phyloP scores from a whole-genome alignment of 2,329 filamentous ascomycete species.

The Colletotrichum eremochloae region DNA sequence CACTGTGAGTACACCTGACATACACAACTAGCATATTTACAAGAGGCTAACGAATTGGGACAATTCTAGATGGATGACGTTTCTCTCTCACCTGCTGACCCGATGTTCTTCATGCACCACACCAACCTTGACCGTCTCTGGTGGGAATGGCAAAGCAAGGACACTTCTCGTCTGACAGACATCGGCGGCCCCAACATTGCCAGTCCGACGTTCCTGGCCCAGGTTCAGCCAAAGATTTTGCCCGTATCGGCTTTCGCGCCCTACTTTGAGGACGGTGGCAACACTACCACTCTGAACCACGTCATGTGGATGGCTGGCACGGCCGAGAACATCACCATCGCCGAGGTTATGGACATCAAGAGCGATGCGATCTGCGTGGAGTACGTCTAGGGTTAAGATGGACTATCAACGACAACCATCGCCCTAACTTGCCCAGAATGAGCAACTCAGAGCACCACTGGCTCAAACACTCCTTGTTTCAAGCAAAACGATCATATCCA shows the following conservation, averaged over 20 bases:
- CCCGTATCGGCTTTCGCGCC: neutral
- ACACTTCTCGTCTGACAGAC: constrained; percentile 30
- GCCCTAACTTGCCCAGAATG: neutral
- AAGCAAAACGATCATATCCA: too few species aligned
- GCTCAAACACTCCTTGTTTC: too few species aligned
- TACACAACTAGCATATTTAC: neutral
- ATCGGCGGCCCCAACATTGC: constrained; percentile 28
- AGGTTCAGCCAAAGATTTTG: neutral
- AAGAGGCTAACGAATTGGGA: neutral
- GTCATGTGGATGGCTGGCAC: constrained; percentile 47
- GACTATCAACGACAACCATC: neutral
- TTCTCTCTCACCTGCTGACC: constrained; percentile 32
- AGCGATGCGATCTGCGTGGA: constrained; percentile 46
- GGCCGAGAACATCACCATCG: constrained; percentile 44
- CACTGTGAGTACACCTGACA: constrained; percentile 8
- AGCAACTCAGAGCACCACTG: too few species aligned
- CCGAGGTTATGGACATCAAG: constrained; percentile 49
- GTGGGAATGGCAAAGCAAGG: constrained; percentile 37
- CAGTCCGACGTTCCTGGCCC: neutral
- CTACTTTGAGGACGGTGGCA: constrained; percentile 42
- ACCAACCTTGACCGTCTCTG: constrained; percentile 34
- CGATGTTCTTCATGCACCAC: constrained; percentile 38
- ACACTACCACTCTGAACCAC: constrained; percentile 46
- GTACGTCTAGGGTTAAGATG: constrained; percentile 40
- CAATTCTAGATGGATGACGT: constrained; percentile 28